Conservation (phyloP, 768 basidiomycete genomes). For the Suillus bovinus region DNA sequence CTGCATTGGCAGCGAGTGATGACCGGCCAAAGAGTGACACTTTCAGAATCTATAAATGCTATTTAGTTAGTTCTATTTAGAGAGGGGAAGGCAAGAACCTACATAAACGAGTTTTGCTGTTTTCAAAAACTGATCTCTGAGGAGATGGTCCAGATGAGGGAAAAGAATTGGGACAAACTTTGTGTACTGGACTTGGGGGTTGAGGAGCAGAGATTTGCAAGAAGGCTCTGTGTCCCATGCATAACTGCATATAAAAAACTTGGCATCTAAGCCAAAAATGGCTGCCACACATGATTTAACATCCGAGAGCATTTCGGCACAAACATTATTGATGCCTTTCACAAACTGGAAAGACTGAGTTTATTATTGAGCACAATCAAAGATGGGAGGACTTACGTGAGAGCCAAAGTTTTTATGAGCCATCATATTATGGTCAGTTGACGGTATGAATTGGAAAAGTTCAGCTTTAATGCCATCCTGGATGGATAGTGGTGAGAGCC, state of each 20-base stretch:
- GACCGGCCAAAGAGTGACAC: too few species aligned
- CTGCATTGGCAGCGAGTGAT: too few species aligned
- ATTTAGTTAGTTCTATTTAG: too few species aligned
- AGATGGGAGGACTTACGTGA: background rate
- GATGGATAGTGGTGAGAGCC: background rate
- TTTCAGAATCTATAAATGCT: too few species aligned
- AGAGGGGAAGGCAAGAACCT: too few species aligned
- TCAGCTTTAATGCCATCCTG: slow-evolving; percentile 4
- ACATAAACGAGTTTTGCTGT: too few species aligned
- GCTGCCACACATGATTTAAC: background rate
- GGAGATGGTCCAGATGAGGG: too few species aligned
- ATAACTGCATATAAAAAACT: background rate
- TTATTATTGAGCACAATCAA: background rate
- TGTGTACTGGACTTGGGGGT: too few species aligned
- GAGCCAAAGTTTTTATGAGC: background rate
- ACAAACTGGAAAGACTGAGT: background rate
- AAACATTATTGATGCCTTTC: background rate
- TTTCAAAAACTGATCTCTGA: too few species aligned
- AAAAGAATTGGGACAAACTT: too few species aligned
- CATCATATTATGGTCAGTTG: background rate
- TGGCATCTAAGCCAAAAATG: background rate
- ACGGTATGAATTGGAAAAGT: slow-evolving; percentile 1
- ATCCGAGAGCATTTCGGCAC: background rate
- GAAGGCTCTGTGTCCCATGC: too few species aligned
- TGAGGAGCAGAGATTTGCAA: too few species aligned